A percentile compares a stretch with the other conserved stretches of the same genome.
These are phyloP conservation scores for Globisporangium carolinianum DNA, from an alignment of 352 stramenopile genomes.

Conservation along the genomic window DNA sequence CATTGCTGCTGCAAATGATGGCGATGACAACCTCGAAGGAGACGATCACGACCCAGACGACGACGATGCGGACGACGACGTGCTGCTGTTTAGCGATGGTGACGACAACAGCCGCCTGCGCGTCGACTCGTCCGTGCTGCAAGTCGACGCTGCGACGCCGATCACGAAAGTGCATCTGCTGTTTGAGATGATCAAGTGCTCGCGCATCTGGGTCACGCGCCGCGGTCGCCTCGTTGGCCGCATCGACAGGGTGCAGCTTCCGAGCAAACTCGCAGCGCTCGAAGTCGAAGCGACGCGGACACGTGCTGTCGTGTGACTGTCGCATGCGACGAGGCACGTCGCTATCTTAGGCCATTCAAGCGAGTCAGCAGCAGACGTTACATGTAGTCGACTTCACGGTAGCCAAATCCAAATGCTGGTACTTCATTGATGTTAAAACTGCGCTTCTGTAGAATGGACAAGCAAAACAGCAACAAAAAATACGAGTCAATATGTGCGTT, in stretches of 20 bases:
- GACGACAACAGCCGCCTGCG: conserved; percentile 16
- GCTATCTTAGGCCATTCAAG: no score
- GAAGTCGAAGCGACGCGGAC: neutral
- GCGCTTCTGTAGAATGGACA: no score
- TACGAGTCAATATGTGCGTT: no score
- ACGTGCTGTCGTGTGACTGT: no score
- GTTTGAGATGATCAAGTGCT: conserved; percentile 73
- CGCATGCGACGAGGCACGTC: neutral
- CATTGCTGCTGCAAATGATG: no score
- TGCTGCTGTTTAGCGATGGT: conserved; percentile 16
- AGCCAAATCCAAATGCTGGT: no score
- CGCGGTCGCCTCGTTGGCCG: conserved; percentile 47
- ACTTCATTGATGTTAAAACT: no score
- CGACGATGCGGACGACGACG: neutral
- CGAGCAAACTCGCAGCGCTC: conserved; percentile 27
- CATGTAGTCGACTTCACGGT: no score
- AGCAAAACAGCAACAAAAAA: no score
- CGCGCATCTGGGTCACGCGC: conserved; percentile 43
- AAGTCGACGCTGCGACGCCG: conserved; percentile 45
- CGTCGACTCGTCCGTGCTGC: conserved; percentile 46
- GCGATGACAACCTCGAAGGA: no score
- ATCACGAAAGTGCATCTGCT: conserved; percentile 62
- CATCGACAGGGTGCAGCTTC: conserved; percentile 43
- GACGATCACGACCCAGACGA: neutral
- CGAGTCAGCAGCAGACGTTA: no score